A percentile compares a stretch with the other conserved stretches of the same genome.
phyloP scores from a whole-genome alignment of 164 flowering plant genomes.

The Aristolochia contorta region DNA sequence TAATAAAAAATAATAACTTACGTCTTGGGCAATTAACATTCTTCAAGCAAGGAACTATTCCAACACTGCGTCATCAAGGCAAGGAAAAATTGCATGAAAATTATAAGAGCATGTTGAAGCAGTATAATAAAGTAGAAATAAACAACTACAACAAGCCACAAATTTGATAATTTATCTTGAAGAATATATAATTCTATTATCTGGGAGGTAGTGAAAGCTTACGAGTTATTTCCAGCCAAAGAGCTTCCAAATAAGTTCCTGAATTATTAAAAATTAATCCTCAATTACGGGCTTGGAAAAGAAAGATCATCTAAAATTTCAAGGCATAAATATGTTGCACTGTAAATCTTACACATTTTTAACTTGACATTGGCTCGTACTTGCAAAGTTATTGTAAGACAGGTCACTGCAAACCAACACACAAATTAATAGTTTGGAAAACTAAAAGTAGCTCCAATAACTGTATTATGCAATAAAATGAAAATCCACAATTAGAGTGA shows the following conservation, averaged over 20 bases:
- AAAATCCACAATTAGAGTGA: not conserved
- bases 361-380: slow-evolving; percentile 35
- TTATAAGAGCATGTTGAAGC: too few species aligned
- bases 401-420: slow-evolving; percentile 48
- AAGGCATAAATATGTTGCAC: slow-evolving; percentile 2
- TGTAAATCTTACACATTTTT: slow-evolving; percentile 12
- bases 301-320: not conserved
- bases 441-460: not conserved
- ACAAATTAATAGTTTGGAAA: not conserved
- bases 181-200: not conserved
- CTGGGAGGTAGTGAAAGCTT: slow-evolving; percentile 17
- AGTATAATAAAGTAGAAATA: too few species aligned
- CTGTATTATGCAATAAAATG: not conserved
- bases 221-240: slow-evolving; percentile 29
- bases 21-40: slow-evolving; percentile 39
- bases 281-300: too few species aligned
- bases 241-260: slow-evolving; percentile 62
- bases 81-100: not conserved
- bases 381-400: slow-evolving; percentile 70
- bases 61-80: slow-evolving; percentile 13
- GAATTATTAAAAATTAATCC: not conserved
- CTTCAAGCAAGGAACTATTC: slow-evolving; percentile 40
- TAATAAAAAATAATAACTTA: slow-evolving; percentile 21
- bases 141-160: too few species aligned
- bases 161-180: too few species aligned